Percentiles rank a stretch among this genome's conserved stretches.
phyloP scores from a whole-genome alignment of 345 rosid genomes.

The Nephelium lappaceum region DNA sequence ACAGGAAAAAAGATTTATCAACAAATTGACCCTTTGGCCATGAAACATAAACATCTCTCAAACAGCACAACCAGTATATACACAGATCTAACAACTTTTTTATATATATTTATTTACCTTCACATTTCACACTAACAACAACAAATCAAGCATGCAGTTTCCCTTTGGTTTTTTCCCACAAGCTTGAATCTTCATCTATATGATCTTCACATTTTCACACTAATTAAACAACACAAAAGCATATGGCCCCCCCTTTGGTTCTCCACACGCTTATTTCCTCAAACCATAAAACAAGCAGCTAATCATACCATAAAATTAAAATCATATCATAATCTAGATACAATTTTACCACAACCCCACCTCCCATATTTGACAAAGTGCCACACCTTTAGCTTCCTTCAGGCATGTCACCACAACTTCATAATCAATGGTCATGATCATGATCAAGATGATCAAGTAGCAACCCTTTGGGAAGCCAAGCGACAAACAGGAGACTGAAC shows the following conservation, averaged over 20 bases:
- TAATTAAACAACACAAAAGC: conserved; percentile 22
- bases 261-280: conserved; percentile 33
- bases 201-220: conserved; percentile 2
- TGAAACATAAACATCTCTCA: conserved; percentile 7
- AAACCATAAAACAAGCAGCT: conserved; percentile 8
- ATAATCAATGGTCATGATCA: neutral
- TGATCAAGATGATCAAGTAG: conserved; percentile 46
- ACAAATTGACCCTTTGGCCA: conserved; percentile 21
- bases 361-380: conserved; percentile 12
- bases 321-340: neutral
- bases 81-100: neutral
- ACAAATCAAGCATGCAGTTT: neutral
- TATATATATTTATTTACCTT: neutral
- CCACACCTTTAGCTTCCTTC: conserved; percentile 44
- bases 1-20: neutral
- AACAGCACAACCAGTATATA: conserved; percentile 3
- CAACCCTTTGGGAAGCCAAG: conserved; percentile 49
- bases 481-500: conserved; percentile 63
- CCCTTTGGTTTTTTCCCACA: conserved; percentile 29
- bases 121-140: neutral
- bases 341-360: neutral
- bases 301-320: neutral
- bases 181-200: neutral
- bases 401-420: conserved; percentile 12
- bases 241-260: conserved; percentile 39